Conservation (phyloP, 768 basidiomycete species). For the Leccinum aurantiacum region DNA sequence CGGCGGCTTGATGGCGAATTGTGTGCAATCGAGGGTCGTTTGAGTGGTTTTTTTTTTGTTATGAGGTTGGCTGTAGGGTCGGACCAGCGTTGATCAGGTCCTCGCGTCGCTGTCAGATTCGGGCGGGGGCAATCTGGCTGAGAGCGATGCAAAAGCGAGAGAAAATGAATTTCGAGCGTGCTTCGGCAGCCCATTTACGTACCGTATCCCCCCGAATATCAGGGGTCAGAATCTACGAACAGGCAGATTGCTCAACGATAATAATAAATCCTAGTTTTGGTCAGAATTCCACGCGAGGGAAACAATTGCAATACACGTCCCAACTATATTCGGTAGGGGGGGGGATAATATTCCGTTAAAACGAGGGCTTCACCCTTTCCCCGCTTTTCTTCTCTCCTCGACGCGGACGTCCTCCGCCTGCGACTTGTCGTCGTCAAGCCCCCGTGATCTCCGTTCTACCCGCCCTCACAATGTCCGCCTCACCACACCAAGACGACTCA, state of each 20-base stretch:
- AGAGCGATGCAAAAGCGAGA: constrained; percentile 26
- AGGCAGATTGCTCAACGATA: constrained; percentile 51
- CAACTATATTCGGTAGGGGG: constrained; percentile 67
- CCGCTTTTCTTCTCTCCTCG: constrained; percentile 55
- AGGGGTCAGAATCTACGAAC: constrained; percentile 53
- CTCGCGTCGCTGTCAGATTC: constrained; percentile 11
- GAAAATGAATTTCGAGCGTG: constrained; percentile 37
- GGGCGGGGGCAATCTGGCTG: constrained; percentile 24
- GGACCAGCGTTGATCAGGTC: constrained; percentile 15
- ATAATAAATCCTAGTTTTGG: constrained; percentile 61
- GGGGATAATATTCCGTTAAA: constrained; percentile 70
- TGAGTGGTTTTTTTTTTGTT: background rate
- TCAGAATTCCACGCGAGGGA: constrained; percentile 61
- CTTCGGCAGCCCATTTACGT: constrained; percentile 51
- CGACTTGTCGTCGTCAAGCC: constrained; percentile 19
- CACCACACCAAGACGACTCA: constrained; percentile 54
- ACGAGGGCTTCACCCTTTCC: constrained; percentile 64
- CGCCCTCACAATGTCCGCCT: constrained; percentile 55
- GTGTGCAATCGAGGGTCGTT: constrained; percentile 6
- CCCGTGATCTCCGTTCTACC: constrained; percentile 27
- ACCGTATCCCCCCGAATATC: constrained; percentile 57
- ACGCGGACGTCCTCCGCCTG: constrained; percentile 32
- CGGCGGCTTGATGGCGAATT: constrained; percentile 16
- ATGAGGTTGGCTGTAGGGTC: background rate
- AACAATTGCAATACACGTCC: constrained; percentile 60